Percentiles rank a stretch among this genome's conserved stretches.
These are phyloP conservation scores for Clavulina sp. DNA, from an alignment of 768 basidiomycete species.

Conservation along the genomic window DNA sequence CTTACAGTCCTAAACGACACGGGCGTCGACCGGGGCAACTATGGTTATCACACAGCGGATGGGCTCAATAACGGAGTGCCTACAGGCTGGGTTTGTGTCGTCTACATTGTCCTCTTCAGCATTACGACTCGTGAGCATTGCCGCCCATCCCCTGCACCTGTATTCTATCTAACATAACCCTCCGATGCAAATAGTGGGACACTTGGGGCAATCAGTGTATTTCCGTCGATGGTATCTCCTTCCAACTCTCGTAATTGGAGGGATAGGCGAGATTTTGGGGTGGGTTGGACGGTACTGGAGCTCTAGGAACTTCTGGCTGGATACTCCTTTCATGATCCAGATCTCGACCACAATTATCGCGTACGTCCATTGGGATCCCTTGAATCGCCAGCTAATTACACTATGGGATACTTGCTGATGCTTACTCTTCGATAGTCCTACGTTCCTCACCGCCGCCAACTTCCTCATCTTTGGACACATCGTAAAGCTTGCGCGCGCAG, in stretches of 20 bases:
- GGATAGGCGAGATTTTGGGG: slow-evolving; percentile 33
- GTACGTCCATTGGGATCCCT: slow-evolving; percentile 19
- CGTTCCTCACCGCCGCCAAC: slow-evolving; percentile 28
- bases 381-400: too few relatives aligned
- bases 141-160: too few relatives aligned
- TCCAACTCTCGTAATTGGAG: slow-evolving; percentile 30
- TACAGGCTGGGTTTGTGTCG: slow-evolving; percentile 20
- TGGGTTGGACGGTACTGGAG: slow-evolving; percentile 28
- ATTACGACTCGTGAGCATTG: slow-evolving; percentile 18
- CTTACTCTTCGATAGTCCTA: not conserved
- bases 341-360: slow-evolving; percentile 36
- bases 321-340: slow-evolving; percentile 28
- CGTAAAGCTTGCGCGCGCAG: too few relatives aligned
- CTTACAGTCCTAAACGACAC: too few relatives aligned
- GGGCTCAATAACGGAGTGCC: too few relatives aligned
- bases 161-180: too few relatives aligned
- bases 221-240: slow-evolving; percentile 29
- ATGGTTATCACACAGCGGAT: too few relatives aligned
- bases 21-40: too few relatives aligned
- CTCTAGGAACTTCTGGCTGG: not conserved
- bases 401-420: not conserved
- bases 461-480: slow-evolving; percentile 39
- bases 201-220: not conserved
- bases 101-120: slow-evolving; percentile 25
- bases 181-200: too few relatives aligned